Evolutionary conservation across 129 eudicot genomes (phyloP).

Genomic region (Tanacetum coccineum): DNA sequence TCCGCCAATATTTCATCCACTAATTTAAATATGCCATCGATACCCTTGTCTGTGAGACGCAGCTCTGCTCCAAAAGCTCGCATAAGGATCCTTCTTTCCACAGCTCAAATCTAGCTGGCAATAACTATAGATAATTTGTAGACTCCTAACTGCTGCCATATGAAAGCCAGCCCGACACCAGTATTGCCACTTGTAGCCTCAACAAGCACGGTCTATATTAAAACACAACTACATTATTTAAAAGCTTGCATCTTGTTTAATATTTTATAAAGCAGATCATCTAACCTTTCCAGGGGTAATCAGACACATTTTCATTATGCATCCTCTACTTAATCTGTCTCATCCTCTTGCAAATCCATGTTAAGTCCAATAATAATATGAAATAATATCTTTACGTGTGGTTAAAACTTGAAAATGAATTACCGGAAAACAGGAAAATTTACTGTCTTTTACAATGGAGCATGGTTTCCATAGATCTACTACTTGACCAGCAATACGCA

Average conservation of each 20-base stretch:
- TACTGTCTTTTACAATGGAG: conserved; percentile 76
- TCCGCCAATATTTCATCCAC: conserved; percentile 43
- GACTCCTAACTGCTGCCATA: conserved; percentile 67
- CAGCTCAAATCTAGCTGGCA: conserved; percentile 50
- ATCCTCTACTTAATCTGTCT: conserved; percentile 49
- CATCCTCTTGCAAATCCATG: too few species aligned
- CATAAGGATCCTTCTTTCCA: conserved; percentile 61
- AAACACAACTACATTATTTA: neutral
- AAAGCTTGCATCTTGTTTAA: neutral
- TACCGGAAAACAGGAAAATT: neutral
- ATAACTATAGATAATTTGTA: conserved; percentile 54
- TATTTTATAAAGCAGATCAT: neutral
- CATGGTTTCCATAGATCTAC: conserved; percentile 74
- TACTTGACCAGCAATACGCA: conserved; percentile 59
- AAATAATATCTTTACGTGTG: neutral
- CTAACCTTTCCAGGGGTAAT: conserved; percentile 71
- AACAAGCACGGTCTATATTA: conserved; percentile 48
- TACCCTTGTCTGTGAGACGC: conserved; percentile 46
- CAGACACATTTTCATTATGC: conserved; percentile 76
- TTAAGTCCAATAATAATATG: neutral
- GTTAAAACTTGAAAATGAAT: neutral
- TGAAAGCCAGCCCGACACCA: conserved; percentile 70
- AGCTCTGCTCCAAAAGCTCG: conserved; percentile 70
- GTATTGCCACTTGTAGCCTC: conserved; percentile 77
- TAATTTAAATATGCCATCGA: conserved; percentile 35